Base-by-base conservation (phyloP, 768 basidiomycete species). In the Auriscalpium microsporum region DNA sequence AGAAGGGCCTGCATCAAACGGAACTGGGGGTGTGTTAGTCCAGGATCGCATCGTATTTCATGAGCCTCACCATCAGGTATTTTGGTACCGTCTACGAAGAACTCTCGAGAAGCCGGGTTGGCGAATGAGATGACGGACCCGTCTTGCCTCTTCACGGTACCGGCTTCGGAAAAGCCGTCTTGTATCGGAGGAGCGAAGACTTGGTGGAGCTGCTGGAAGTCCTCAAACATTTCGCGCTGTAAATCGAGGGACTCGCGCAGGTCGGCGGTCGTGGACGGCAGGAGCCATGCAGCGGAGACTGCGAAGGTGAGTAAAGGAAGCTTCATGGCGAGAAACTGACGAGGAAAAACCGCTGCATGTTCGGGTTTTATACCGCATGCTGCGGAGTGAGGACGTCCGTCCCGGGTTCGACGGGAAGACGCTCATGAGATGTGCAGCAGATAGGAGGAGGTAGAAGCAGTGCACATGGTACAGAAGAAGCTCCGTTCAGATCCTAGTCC, bases 1-100 rank as follows among this genome's bases (percentile, higher is more conserved):
- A 5, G 69, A 70, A 13, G 68, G 68, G 16, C 71, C 71, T 1
- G 67, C 69, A 54, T 72, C 71, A 58, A 72, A 72, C 51, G 68
- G 61, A 0, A 73, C 71, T 71, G 48, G 1, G 53, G 38, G 45
- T 11, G 28, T 28, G 28, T 28, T 7, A 28, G 28, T 28, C 28
- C 4, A 28, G 10, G 23, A 60, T 36, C 14, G 3, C 8, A n/a
- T 19, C 13, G 45, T n/a, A 42, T 3, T 16, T 21, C 34, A 8
- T 44, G 19, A 16, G 17, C 42, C 63, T 50, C 19, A 69, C 69
- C 69, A 23, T 66, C 62, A 8, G 70, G 70, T 34, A 71, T 59
- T 23, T 58, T 66, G 10, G 66, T 65, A 8, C 71, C 71, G 36
- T 72, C 71, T 2, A 72, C 71, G 48, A 68, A 69, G 60, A 71